Base-by-base conservation (phyloP, 2,329 filamentous ascomycete species). In the Fusarium protoensiforme region DNA sequence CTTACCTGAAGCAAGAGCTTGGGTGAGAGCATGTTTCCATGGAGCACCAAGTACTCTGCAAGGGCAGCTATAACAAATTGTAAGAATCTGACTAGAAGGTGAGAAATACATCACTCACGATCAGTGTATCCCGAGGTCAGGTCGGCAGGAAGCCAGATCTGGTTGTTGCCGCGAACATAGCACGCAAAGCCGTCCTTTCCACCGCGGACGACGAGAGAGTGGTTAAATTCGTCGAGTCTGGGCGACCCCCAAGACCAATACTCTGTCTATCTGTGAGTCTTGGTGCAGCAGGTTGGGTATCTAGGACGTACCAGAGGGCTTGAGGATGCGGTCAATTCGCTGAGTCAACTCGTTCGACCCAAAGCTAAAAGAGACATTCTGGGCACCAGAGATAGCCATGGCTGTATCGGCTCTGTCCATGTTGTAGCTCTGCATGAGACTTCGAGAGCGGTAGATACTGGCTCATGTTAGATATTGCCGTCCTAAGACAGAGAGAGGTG, bases 361-460 rank as follows among this genome's bases (percentile, higher is more conserved):
- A 10, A 64, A 43, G 9, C 53, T 64, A n/a, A 65, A 74, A 1
- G 69, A 74, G 0, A 74, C 11, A 4, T 65, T 74, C 27, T 74
- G 63, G 1, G 61, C 48, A 3, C 72, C 72, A 2, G 68, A 70
- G 9, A 60, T 56, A 5, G 72, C 58, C 3, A 69, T 53, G 1
- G 43, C 27, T 0, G 58, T 74, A 18, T 74, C 72, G 1, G 72
- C 65, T 0, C 41, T 43, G 3, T 43, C 43, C 16, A 70, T 43
- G 5, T 63, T 65, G 0, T 75, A 75, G 18, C 72, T 70, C 39
- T 75, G 72, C 66, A 75, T 75, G 2, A 70, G 66, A 5, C 63
- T 70, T 0, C 72, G 68, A 5, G 68, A 72, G 1, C 48, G 68
- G 7, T 65, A 74, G 11, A 63, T 39, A 18, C 72, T 74, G 7